phyloP scores from a whole-genome alignment of 441 rosid species.

The Hura crepitans region DNA sequence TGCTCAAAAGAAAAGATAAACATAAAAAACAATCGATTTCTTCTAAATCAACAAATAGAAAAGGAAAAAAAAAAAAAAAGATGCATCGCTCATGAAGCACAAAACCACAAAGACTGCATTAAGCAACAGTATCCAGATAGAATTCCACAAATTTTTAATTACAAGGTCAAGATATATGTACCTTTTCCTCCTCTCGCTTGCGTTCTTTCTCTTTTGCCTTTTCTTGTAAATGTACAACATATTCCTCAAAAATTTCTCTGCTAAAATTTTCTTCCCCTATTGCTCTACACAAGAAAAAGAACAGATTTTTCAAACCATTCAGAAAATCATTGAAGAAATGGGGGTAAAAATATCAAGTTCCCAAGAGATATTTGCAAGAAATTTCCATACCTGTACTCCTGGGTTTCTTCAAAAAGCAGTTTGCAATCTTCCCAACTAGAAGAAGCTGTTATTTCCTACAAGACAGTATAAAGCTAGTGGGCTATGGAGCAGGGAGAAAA shows the following conservation, averaged over 20 bases:
- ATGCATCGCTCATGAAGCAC: neutral
- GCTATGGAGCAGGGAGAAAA: neutral
- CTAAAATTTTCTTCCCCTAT: constrained; percentile 65
- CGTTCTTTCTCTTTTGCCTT: constrained; percentile 94
- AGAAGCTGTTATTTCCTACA: constrained; percentile 69
- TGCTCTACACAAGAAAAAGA: constrained; percentile 41
- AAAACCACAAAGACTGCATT: neutral
- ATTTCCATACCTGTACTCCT: constrained; percentile 60
- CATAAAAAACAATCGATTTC: neutral
- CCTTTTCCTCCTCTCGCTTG: constrained; percentile 94
- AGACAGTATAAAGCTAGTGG: constrained; percentile 20
- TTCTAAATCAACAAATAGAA: no score
- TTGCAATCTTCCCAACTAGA: constrained; percentile 82
- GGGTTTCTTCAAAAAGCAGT: constrained; percentile 70
- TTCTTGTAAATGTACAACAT: constrained; percentile 61
- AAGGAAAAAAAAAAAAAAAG: no score
- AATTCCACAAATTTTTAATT: neutral
- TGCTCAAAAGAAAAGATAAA: constrained; percentile 28
- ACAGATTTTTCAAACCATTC: constrained; percentile 5
- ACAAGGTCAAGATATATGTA: constrained; percentile 17
- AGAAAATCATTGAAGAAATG: constrained; percentile 1
- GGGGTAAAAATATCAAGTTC: neutral
- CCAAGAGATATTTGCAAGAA: neutral
- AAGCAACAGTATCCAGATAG: neutral
- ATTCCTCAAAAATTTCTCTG: constrained; percentile 78